A percentile compares a stretch with the other conserved stretches of the same genome.
Evolutionary conservation across 2,329 filamentous ascomycete species (phyloP).

Genomic region (Penicillium sp.): DNA sequence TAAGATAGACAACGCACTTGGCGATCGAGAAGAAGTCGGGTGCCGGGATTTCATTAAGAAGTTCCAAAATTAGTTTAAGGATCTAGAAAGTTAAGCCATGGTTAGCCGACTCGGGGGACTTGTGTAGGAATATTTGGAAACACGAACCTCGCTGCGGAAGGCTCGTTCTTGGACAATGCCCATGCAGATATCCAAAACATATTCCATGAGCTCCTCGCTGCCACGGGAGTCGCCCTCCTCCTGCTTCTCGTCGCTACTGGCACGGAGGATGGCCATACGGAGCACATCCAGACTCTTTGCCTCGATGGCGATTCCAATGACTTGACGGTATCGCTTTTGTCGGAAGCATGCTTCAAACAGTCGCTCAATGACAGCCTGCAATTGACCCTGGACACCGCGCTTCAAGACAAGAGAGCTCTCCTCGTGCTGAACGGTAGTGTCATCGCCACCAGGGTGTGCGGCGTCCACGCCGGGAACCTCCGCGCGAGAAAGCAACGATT

Average conservation of each 20-base stretch:
- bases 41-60: conserved; percentile 83
- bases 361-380: conserved; percentile 75
- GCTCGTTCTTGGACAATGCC: conserved; percentile 89
- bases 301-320: conserved; percentile 92
- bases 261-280: conserved; percentile 74
- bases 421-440: conserved; percentile 46
- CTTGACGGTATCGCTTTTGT: conserved; percentile 82
- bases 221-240: conserved; percentile 51
- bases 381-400: conserved; percentile 64
- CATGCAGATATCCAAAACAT: conserved; percentile 92
- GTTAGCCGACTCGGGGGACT: not conserved
- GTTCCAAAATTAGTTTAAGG: conserved; percentile 78
- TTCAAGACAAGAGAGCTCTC: conserved; percentile 59
- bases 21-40: conserved; percentile 98
- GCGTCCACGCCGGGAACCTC: conserved; percentile 55
- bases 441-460: conserved; percentile 48
- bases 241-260: conserved; percentile 74
- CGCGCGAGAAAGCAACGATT: conserved; percentile 82
- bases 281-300: conserved; percentile 85
- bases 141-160: conserved; percentile 59
- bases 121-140: not conserved
- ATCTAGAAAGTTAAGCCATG: conserved; percentile 47
- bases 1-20: conserved; percentile 91
- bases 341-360: conserved; percentile 84
- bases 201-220: conserved; percentile 92